A percentile compares a stretch with the other conserved stretches of the same genome.
Conservation (phyloP, 2,329 filamentous ascomycete species). For the Phyllachora maydis region DNA sequence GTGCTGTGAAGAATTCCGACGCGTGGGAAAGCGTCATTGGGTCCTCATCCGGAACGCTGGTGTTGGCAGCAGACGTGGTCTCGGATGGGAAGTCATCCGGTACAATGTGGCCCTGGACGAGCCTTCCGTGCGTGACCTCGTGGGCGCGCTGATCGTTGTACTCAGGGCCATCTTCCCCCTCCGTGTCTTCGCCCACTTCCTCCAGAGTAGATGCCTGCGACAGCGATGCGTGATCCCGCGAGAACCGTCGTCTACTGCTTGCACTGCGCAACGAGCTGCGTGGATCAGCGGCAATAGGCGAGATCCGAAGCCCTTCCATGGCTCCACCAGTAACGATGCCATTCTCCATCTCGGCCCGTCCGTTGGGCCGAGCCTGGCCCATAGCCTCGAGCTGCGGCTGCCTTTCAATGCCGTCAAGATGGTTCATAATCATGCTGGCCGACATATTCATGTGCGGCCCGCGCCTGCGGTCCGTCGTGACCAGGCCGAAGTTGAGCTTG, state of each 20-base stretch:
- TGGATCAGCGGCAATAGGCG: constrained; percentile 17
- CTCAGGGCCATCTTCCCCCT: constrained; percentile 20
- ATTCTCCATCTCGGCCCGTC: constrained; percentile 6
- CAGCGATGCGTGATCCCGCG: constrained; percentile 12
- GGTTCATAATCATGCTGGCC: constrained; percentile 57
- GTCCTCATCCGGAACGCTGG: constrained; percentile 52
- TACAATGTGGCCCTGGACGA: constrained; percentile 88
- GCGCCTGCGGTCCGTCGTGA: constrained; percentile 63
- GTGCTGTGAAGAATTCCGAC: constrained; percentile 58
- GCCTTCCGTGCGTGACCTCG: constrained; percentile 77
- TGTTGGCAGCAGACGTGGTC: constrained; percentile 45
- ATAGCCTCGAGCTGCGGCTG: constrained; percentile 18
- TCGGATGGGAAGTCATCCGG: constrained; percentile 83
- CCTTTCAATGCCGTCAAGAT: constrained; percentile 38
- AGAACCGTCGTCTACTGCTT: too few species aligned
- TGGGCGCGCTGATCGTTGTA: constrained; percentile 66
- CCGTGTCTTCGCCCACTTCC: constrained; percentile 14
- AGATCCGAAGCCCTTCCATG: constrained; percentile 6
- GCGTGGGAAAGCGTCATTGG: constrained; percentile 63
- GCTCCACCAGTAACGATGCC: constrained; percentile 7
- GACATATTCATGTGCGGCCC: constrained; percentile 46
- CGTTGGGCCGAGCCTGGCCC: constrained; percentile 6
- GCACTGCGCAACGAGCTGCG: constrained; percentile 22
- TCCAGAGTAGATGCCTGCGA: constrained; percentile 15
- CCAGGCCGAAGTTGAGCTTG: constrained; percentile 94